These are phyloP conservation scores for Cryptococcus deneoformans DNA, from an alignment of 1,284 basidiomycete species.

Conservation along the genomic window DNA sequence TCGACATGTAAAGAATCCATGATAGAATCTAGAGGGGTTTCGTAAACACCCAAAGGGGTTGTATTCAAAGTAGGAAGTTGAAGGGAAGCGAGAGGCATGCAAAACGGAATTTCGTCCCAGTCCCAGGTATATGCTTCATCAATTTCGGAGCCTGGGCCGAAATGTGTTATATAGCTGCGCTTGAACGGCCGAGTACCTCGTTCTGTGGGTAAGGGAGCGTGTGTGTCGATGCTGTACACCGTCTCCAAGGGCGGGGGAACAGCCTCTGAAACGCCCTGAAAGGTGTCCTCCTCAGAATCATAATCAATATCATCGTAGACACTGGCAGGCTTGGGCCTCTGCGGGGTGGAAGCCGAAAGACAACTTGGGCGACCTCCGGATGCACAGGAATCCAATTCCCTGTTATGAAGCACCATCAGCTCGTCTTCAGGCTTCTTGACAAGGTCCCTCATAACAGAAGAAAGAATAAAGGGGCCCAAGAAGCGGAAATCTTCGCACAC, in stretches of 20 bases:
- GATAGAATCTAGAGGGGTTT: not conserved
- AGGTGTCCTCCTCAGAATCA: not conserved
- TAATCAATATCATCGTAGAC: not conserved
- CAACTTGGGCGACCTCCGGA: not conserved
- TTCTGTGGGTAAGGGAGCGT: not conserved
- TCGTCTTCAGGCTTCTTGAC: not conserved
- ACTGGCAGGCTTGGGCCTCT: not conserved
- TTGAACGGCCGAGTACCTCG: not conserved
- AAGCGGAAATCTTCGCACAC: conserved; percentile 2
- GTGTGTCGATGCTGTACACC: not conserved
- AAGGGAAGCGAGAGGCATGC: not conserved
- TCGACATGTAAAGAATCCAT: not conserved
- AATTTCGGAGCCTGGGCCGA: not conserved
- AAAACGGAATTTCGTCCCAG: conserved; percentile 1
- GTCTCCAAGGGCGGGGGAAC: not conserved
- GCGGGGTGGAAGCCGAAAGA: not conserved
- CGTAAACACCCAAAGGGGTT: not conserved
- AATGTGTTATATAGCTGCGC: not conserved
- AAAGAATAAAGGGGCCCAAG: conserved; percentile 5
- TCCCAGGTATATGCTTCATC: conserved; percentile 4
- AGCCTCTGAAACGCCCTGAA: no score
- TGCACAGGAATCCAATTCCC: not conserved
- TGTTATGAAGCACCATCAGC: not conserved
- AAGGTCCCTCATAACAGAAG: not conserved
- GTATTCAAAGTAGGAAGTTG: not conserved